phyloP scores from a whole-genome alignment of 202 grass and related monocot species.

The Zizania palustris region DNA sequence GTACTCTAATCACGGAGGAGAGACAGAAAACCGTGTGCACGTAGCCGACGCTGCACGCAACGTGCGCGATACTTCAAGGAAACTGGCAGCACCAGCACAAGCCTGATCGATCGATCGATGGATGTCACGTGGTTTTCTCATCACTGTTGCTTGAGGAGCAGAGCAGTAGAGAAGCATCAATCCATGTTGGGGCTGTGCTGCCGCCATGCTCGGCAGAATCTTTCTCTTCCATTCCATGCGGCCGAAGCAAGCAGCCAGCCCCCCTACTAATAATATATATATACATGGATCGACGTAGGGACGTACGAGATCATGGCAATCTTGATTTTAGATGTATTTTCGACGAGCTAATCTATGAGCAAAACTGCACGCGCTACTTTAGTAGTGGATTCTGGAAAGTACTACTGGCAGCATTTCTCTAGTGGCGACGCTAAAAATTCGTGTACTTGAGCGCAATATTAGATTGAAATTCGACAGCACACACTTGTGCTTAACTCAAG shows the following conservation, averaged over 20 bases:
- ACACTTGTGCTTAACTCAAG: neutral
- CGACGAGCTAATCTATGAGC: too few species aligned
- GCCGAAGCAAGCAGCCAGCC: neutral
- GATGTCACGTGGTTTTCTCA: conserved; percentile 22
- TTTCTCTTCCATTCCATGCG: neutral
- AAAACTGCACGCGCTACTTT: too few species aligned
- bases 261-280: too few species aligned
- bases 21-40: too few species aligned
- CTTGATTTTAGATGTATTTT: neutral
- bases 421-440: neutral
- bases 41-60: conserved; percentile 4
- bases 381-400: neutral
- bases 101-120: neutral
- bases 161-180: conserved; percentile 31
- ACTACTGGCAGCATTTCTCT: neutral
- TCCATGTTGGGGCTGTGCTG: conserved; percentile 16
- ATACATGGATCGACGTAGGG: neutral
- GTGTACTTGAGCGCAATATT: neutral
- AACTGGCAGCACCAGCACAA: neutral
- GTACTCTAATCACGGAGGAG: too few species aligned
- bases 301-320: too few species aligned
- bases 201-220: conserved; percentile 24
- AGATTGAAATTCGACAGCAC: neutral
- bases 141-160: conserved; percentile 29
- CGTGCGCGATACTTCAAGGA: conserved; percentile 47